These are phyloP conservation scores for Xylariaceae sp. DNA, from an alignment of 2,329 filamentous ascomycete genomes.

Conservation along the genomic window DNA sequence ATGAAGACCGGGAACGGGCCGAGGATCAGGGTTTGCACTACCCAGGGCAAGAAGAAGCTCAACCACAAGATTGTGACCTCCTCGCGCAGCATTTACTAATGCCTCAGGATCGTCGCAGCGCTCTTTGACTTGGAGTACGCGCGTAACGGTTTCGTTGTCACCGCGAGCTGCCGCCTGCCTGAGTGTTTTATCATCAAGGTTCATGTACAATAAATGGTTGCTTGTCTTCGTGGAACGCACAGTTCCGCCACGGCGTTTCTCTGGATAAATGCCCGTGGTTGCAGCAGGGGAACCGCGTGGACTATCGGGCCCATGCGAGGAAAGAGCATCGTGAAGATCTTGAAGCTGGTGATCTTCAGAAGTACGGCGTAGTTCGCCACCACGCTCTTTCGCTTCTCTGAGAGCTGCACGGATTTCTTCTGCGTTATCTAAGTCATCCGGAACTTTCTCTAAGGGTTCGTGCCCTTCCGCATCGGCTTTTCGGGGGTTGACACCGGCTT, in stretches of 20 bases:
- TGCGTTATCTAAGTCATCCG: slow-evolving; percentile 69
- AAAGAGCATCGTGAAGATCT: slow-evolving; percentile 44
- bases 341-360: slow-evolving; percentile 53
- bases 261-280: slow-evolving; percentile 31
- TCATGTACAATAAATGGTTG: slow-evolving; percentile 59
- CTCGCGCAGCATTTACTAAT: slow-evolving; percentile 84
- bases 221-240: slow-evolving; percentile 59
- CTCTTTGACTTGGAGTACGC: slow-evolving; percentile 57
- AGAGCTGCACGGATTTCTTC: slow-evolving; percentile 69
- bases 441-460: slow-evolving; percentile 81
- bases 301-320: slow-evolving; percentile 53
- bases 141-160: slow-evolving; percentile 56
- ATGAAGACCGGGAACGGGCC: slow-evolving; percentile 53
- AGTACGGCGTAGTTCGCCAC: slow-evolving; percentile 48
- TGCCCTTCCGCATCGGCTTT: slow-evolving; percentile 89
- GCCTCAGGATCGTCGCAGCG: slow-evolving; percentile 71
- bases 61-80: slow-evolving; percentile 83
- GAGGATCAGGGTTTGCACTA: slow-evolving; percentile 61
- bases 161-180: slow-evolving; percentile 55
- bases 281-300: slow-evolving; percentile 53
- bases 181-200: slow-evolving; percentile 56
- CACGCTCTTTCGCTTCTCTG: slow-evolving; percentile 53
- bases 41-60: slow-evolving; percentile 70
- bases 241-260: slow-evolving; percentile 48
- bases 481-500: slow-evolving; percentile 84